Evolutionary conservation across 257 asterid species (phyloP).

Genomic region (Penstemon eatonii): DNA sequence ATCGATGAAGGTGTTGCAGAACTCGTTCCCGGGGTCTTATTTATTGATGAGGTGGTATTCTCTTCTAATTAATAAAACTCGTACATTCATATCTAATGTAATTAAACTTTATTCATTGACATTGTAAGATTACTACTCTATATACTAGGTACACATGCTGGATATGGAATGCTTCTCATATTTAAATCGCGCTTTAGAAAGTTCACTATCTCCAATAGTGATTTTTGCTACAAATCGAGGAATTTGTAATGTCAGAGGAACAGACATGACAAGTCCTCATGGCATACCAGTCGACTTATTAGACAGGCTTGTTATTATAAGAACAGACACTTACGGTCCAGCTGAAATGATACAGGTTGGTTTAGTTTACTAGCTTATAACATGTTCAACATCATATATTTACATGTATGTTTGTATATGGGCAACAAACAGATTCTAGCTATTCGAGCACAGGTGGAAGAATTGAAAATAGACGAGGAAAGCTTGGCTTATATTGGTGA

Average conservation of each 20-base stretch:
- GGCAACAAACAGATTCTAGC: constrained; percentile 71
- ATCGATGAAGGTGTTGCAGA: constrained; percentile 95
- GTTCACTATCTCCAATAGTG: constrained; percentile 87
- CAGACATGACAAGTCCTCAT: constrained; percentile 94
- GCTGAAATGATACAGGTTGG: constrained; percentile 96
- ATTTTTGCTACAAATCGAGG: constrained; percentile 92
- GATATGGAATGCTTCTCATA: constrained; percentile 97
- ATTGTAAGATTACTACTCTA: not conserved
- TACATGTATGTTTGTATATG: constrained; percentile 12
- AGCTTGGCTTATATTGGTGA: constrained; percentile 90
- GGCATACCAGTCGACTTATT: constrained; percentile 93
- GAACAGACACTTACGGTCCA: constrained; percentile 93
- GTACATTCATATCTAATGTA: not conserved
- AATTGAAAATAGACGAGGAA: constrained; percentile 77
- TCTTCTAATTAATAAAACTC: not conserved
- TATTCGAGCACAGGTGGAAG: constrained; percentile 93
- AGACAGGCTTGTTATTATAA: constrained; percentile 85
- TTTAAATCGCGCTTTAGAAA: constrained; percentile 86
- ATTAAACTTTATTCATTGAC: constrained; percentile 20
- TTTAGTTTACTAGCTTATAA: not conserved
- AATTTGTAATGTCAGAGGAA: constrained; percentile 91
- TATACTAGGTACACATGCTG: constrained; percentile 78
- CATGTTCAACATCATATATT: too few species aligned
- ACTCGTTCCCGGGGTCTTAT: constrained; percentile 94
- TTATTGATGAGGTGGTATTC: constrained; percentile 73